Evolutionary conservation across 148 eudicot species (phyloP).

Genomic region (Amaranthus cruentus): DNA sequence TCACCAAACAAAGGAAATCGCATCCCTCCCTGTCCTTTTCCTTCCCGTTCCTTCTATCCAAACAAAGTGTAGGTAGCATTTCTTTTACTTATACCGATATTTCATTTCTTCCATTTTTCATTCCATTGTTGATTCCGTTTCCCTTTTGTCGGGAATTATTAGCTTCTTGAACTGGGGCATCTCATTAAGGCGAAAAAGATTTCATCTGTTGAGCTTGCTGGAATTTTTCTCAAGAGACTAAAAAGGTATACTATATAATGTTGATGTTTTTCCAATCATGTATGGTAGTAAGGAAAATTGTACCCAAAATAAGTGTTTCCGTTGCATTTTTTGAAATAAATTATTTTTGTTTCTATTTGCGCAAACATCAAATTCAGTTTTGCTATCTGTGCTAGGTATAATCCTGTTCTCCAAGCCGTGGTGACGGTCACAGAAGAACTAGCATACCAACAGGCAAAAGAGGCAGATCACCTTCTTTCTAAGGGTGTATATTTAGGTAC

Average conservation of each 20-base stretch:
- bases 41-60: no score
- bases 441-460: constrained; percentile 78
- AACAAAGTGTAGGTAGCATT: neutral
- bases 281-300: neutral
- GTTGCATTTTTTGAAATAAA: neutral
- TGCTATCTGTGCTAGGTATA: constrained; percentile 37
- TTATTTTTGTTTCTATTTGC: neutral
- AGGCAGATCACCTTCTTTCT: constrained; percentile 64
- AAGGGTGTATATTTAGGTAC: constrained; percentile 63
- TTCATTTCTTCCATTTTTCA: constrained; percentile 9
- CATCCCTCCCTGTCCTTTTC: no score
- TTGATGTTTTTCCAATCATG: neutral
- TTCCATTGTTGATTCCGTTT: neutral
- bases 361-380: neutral
- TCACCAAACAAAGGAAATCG: no score
- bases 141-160: constrained; percentile 12
- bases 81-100: neutral
- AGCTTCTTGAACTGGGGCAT: constrained; percentile 88
- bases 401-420: constrained; percentile 76
- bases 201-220: constrained; percentile 68
- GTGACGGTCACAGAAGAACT: constrained; percentile 80
- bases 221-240: constrained; percentile 66
- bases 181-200: constrained; percentile 69
- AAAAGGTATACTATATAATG: constrained; percentile 42
- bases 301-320: neutral